Conservation (phyloP, 306 rosid genomes). For the Acacia confusa region DNA sequence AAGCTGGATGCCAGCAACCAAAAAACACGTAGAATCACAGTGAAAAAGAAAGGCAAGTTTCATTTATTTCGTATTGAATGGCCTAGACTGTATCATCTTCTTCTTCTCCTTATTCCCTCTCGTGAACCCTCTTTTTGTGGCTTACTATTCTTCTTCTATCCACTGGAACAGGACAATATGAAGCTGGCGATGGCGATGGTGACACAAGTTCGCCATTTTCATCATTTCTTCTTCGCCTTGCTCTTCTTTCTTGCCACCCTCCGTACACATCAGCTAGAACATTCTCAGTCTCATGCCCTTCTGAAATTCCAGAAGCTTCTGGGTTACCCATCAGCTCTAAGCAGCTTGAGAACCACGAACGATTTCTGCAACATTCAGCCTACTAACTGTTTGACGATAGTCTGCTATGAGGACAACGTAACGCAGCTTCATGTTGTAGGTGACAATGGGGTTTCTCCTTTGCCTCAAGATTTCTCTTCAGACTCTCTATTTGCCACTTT, state of each 20-base stretch:
- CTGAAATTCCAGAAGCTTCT: slow-evolving; percentile 60
- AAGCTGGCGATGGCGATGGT: slow-evolving; percentile 37
- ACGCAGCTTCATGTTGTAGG: slow-evolving; percentile 85
- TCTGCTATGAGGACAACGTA: slow-evolving; percentile 66
- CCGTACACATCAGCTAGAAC: slow-evolving; percentile 51
- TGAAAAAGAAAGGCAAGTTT: not conserved
- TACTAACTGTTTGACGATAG: slow-evolving; percentile 56
- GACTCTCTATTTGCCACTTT: slow-evolving; percentile 59
- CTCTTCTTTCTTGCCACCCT: slow-evolving; percentile 44
- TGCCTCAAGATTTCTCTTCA: slow-evolving; percentile 49
- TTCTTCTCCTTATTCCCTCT: not conserved
- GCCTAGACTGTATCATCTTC: slow-evolving; percentile 5
- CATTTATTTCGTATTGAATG: slow-evolving; percentile 29
- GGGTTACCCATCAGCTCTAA: slow-evolving; percentile 58
- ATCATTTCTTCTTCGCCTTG: slow-evolving; percentile 29
- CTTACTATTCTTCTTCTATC: not conserved
- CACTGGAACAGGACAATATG: slow-evolving; percentile 8
- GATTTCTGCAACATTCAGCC: slow-evolving; percentile 77
- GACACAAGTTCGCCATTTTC: slow-evolving; percentile 34
- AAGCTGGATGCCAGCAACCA: slow-evolving; percentile 19
- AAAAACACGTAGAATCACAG: slow-evolving; percentile 22
- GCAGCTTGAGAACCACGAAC: slow-evolving; percentile 33
- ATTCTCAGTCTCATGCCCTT: slow-evolving; percentile 58
- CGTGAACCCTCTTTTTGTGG: slow-evolving; percentile 15
- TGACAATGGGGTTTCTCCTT: slow-evolving; percentile 35